Base-by-base conservation (phyloP, 179 eudicot species). In the Dionaea muscipula region DNA sequence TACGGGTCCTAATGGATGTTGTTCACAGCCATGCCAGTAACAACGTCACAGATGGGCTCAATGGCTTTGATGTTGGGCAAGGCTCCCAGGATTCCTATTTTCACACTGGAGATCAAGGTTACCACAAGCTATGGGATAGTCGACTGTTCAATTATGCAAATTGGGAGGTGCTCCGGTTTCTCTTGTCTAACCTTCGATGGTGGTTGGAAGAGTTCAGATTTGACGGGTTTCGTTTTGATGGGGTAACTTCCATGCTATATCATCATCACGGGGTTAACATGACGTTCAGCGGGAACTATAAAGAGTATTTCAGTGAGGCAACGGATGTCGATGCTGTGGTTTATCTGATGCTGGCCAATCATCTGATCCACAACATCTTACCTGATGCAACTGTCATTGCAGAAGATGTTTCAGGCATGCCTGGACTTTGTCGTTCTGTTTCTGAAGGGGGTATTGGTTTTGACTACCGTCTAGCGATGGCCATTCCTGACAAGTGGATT, bases 391-490 rank as follows among this genome's bases (percentile, higher is more conserved):
- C 78, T 50, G 91, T 87, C 47, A 66, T 82, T 56, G 96, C 94
- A 10, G 94, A 87, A 76, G 96, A 93, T 83, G 96, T 93, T 71
- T 93, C 99, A 43, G 99, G 99, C 39, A 88, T 85, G 95, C 99
- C 99, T 61, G 96, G 93, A 55, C 72, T 93, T 47, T 79, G 99
- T 23, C 75, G 90, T 59, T 79, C 88, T 49, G 82, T 93, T 48
- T 65, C 72, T 39, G 99, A 88, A 69, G 96, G 95, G 18, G 99
- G 94, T 18, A 71, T 85, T 51, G 96, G 99, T 27, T 93, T 93
- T 73, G 90, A 88, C 61, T 93, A 85, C 71, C 96, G 99, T 53
- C 57, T 93, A 38, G 96, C 99, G 28, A 93, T 93, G 99, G 99
- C 83, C 20, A 79, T 93, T 62, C 99, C 99, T 33, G 99, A 93